Percentiles rank a stretch among this genome's conserved stretches.
These are phyloP conservation scores for Daucus carota DNA, from an alignment of 129 eudicot species.

Conservation along the genomic window DNA sequence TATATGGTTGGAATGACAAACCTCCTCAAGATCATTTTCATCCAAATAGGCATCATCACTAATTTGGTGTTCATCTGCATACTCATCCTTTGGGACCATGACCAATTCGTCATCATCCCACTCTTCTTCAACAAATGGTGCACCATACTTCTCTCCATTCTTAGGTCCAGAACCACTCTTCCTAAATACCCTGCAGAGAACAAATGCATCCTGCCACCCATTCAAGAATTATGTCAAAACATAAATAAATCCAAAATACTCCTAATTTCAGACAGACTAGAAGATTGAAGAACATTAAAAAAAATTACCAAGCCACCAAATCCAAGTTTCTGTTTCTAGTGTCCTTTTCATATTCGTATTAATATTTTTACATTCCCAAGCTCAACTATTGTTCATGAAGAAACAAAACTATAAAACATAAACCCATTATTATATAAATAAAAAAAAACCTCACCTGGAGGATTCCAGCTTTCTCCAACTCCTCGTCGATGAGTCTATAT, in stretches of 20 bases:
- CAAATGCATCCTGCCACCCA: constrained; percentile 65
- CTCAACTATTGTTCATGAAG: background rate
- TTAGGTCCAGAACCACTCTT: constrained; percentile 96
- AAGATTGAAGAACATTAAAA: background rate
- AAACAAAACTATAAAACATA: background rate
- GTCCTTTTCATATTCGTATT: background rate
- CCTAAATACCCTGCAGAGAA: constrained; percentile 71
- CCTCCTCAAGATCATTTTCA: constrained; percentile 77
- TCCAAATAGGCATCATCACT: constrained; percentile 64
- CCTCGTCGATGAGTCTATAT: constrained; percentile 72
- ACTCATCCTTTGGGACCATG: constrained; percentile 49
- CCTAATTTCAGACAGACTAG: background rate
- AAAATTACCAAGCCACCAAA: background rate
- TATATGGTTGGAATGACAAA: constrained; percentile 14
- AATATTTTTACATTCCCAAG: background rate
- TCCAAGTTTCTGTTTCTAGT: background rate
- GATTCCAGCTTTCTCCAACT: constrained; percentile 54
- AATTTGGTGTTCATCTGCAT: constrained; percentile 43
- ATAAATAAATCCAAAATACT: background rate
- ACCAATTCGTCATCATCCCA: constrained; percentile 73
- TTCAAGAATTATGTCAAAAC: background rate
- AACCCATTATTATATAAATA: background rate
- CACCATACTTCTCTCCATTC: constrained; percentile 90
- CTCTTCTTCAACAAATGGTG: constrained; percentile 68
- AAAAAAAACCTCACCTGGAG: constrained; percentile 68